A percentile compares a stretch with the other conserved stretches of the same genome.
Evolutionary conservation across 2,329 filamentous ascomycete species (phyloP).

Genomic region (Corinectria fuckeliana): DNA sequence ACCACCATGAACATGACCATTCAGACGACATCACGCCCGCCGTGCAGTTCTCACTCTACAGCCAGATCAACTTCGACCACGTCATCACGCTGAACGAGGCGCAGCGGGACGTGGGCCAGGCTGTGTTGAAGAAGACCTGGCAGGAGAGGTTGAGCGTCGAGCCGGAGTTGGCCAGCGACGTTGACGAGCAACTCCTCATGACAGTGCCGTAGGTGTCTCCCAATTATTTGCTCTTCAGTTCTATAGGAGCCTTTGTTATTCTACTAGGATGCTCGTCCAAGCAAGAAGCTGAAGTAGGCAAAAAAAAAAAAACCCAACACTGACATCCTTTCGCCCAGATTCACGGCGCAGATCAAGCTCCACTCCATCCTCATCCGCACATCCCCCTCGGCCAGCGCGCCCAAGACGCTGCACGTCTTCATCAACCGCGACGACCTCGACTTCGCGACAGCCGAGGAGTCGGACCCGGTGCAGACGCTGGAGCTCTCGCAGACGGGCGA

Average conservation of each 20-base stretch:
- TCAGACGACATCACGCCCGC: slow-evolving; percentile 91
- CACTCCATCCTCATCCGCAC: slow-evolving; percentile 88
- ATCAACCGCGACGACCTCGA: slow-evolving; percentile 88
- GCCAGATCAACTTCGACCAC: slow-evolving; percentile 87
- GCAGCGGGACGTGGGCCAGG: slow-evolving; percentile 69
- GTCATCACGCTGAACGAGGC: slow-evolving; percentile 88
- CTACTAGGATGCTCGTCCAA: background rate
- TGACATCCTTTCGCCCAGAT: slow-evolving; percentile 59
- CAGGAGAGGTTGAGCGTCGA: slow-evolving; percentile 72
- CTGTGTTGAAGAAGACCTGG: slow-evolving; percentile 91
- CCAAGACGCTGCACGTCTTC: slow-evolving; percentile 84
- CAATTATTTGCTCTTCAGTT: background rate
- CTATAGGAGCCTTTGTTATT: background rate
- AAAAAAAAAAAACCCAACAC: background rate
- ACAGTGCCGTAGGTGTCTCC: slow-evolving; percentile 74
- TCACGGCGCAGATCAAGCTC: slow-evolving; percentile 91
- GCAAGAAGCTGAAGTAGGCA: background rate
- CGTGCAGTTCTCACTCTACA: slow-evolving; percentile 88
- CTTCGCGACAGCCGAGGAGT: slow-evolving; percentile 76
- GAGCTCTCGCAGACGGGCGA: slow-evolving; percentile 80
- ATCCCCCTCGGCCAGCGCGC: slow-evolving; percentile 72
- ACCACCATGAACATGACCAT: slow-evolving; percentile 77
- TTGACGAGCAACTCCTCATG: slow-evolving; percentile 94
- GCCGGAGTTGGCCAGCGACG: slow-evolving; percentile 83
- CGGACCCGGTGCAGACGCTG: slow-evolving; percentile 75